Percentiles rank a stretch among this genome's conserved stretches.
phyloP scores from a whole-genome alignment of 805 yeast species.

The Wickerhamomyces canadensis region DNA sequence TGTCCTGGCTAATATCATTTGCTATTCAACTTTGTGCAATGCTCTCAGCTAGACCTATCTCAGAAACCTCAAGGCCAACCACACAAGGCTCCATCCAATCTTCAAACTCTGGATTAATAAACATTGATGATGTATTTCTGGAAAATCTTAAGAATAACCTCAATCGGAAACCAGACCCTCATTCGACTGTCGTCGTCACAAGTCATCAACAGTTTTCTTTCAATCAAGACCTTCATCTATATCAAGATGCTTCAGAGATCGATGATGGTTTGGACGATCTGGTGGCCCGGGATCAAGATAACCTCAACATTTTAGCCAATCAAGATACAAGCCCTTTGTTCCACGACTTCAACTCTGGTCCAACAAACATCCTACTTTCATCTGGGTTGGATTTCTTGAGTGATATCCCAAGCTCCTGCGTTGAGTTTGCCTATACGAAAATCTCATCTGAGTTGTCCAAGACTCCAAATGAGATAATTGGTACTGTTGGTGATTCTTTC shows the following conservation, averaged over 20 bases:
- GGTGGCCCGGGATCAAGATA: background rate
- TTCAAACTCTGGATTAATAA: constrained; percentile 7
- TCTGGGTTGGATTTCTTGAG: constrained; percentile 1
- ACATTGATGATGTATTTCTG: background rate
- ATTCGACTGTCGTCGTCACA: background rate
- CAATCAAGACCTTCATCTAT: background rate
- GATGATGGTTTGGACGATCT: background rate
- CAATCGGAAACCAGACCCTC: background rate
- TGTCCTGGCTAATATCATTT: too few relatives aligned
- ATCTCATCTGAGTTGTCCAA: constrained; percentile 6
- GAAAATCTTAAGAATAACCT: too few relatives aligned
- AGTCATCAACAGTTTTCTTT: background rate
- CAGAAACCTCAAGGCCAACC: constrained; percentile 5
- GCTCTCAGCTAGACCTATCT: too few relatives aligned
- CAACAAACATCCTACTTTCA: background rate
- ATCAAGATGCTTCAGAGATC: background rate
- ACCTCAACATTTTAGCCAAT: background rate
- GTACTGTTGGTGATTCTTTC: background rate
- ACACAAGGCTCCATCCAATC: constrained; percentile 14
- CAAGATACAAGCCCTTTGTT: constrained; percentile 1
- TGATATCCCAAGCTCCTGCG: constrained; percentile 10
- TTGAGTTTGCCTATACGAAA: constrained; percentile 6
- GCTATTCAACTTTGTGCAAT: too few relatives aligned
- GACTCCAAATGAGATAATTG: background rate
- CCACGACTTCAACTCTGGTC: background rate